Evolutionary conservation across 148 eudicot genomes (phyloP), one percentile per base, ranked within the genome.

Genomic region (Fagopyrum esculentum): DNA sequence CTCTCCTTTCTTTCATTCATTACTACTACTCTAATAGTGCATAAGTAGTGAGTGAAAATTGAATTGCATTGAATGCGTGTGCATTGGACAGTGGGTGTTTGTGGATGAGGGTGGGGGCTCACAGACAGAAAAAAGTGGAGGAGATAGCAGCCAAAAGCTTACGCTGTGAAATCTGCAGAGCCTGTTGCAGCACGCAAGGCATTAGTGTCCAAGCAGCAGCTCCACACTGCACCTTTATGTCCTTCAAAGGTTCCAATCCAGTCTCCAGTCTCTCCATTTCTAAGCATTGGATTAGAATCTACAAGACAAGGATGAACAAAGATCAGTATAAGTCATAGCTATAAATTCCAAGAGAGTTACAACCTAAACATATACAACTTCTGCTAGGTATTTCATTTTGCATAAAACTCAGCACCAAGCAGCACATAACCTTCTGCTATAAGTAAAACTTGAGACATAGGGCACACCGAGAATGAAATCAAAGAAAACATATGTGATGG

Each of bases 231-330:
- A 73, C 97, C 97, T 84, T 92, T 92, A 77, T 92, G 97, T 26
- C 97, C 97, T 84, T 90, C 85, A 80, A 92, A 92, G 29, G 97
- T 92, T 75, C 97, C 97, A 81, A 92, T 88, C 97, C 97, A 92
- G 72, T 92, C 97, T 76, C 97, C 97, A 75, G 95, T 90, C 75
- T 92, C 95, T 48, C 97, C 97, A 80, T 92, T 92, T 86, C 97
- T 87, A 46, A 92, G 91, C 97, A 92, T 92, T 5, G 97, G 97
- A 56, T 74, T 90, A 68, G 95, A 92, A 87, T 92, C 97, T 92
- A 76, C 74, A 74, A 17, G 22, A 75, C 4, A 45, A 6, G 11
- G 47, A 5, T 4, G 47, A 40, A 66, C 15, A 66, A 30, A 43
- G 40, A 35, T 35, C 1, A 1, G 2, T 35, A 35, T 35, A 35